Evolutionary conservation across 106 monocot genomes (phyloP).

Genomic region (Allium cepa): DNA sequence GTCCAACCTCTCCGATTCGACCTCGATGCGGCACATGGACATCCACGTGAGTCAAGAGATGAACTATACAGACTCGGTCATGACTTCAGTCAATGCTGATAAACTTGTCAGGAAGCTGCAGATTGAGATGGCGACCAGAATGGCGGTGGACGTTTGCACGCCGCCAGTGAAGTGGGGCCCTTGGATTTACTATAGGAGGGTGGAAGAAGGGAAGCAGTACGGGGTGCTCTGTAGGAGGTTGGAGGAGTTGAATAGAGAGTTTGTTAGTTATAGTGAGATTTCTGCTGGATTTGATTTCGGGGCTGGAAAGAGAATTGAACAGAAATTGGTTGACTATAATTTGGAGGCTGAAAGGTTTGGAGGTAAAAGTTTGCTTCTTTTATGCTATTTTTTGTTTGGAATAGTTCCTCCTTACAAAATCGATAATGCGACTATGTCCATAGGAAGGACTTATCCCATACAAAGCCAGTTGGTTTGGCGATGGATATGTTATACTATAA

Average conservation of each 20-base stretch:
- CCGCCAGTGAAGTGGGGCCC: constrained; percentile 86
- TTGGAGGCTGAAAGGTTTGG: constrained; percentile 77
- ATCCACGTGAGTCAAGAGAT: constrained; percentile 83
- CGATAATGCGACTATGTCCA: too few species aligned
- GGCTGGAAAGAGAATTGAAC: constrained; percentile 78
- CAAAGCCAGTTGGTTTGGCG: too few species aligned
- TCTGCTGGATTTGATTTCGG: constrained; percentile 78
- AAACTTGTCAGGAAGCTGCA: constrained; percentile 78
- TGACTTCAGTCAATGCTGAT: constrained; percentile 46
- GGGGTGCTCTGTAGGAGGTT: constrained; percentile 77
- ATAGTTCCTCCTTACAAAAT: too few species aligned
- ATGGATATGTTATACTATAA: too few species aligned
- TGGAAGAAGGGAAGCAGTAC: constrained; percentile 84
- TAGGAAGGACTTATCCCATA: too few species aligned
- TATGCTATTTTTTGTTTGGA: background rate
- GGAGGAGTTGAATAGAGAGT: constrained; percentile 72
- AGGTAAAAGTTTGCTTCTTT: constrained; percentile 33
- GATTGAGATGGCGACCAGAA: constrained; percentile 77
- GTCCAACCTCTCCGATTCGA: constrained; percentile 65
- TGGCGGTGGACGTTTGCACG: constrained; percentile 64
- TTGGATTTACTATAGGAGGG: constrained; percentile 84
- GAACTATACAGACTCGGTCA: constrained; percentile 77
- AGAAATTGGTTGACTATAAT: constrained; percentile 89
- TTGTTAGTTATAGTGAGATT: constrained; percentile 56
- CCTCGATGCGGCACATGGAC: constrained; percentile 95